phyloP scores from a whole-genome alignment of 2,329 filamentous ascomycete genomes.

The Penicillium sumatraense region DNA sequence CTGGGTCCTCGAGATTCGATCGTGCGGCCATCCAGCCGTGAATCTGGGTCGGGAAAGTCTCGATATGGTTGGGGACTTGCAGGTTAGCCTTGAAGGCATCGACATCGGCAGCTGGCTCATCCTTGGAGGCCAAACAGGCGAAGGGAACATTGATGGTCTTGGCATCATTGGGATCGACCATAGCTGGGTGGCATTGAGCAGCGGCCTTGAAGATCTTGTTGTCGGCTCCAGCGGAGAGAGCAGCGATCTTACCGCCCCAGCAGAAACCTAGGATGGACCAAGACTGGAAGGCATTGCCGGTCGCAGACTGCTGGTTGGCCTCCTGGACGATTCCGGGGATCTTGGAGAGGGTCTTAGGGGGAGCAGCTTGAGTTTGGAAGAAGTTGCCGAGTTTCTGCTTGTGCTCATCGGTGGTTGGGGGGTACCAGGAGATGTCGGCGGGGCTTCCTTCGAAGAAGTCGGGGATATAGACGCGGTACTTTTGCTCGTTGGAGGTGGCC shows the following conservation, averaged over 20 bases:
- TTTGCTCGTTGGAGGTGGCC: conserved; percentile 61
- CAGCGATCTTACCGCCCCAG: conserved; percentile 64
- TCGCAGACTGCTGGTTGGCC: conserved; percentile 53
- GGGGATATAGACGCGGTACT: conserved; percentile 87
- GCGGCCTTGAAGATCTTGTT: conserved; percentile 61
- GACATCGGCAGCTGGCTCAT: conserved; percentile 58
- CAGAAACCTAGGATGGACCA: conserved; percentile 67
- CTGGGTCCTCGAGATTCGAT: conserved; percentile 43
- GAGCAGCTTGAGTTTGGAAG: conserved; percentile 61
- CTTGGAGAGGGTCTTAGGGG: conserved; percentile 60
- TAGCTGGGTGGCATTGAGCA: conserved; percentile 62
- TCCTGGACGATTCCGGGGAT: conserved; percentile 61
- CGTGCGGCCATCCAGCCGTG: conserved; percentile 55
- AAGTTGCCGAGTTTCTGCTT: conserved; percentile 63
- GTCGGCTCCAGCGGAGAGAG: conserved; percentile 55
- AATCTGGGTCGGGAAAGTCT: conserved; percentile 49
- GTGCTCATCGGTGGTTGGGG: conserved; percentile 64
- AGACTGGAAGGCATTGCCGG: conserved; percentile 49
- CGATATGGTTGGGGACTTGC: conserved; percentile 45
- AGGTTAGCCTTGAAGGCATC: conserved; percentile 45
- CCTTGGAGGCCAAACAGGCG: conserved; percentile 61
- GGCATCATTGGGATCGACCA: conserved; percentile 64
- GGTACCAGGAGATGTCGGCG: conserved; percentile 65
- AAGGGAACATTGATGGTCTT: conserved; percentile 61
- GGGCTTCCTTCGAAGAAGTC: conserved; percentile 86